Evolutionary conservation across 768 basidiomycete genomes (phyloP).

Genomic region (Terana coerulea): DNA sequence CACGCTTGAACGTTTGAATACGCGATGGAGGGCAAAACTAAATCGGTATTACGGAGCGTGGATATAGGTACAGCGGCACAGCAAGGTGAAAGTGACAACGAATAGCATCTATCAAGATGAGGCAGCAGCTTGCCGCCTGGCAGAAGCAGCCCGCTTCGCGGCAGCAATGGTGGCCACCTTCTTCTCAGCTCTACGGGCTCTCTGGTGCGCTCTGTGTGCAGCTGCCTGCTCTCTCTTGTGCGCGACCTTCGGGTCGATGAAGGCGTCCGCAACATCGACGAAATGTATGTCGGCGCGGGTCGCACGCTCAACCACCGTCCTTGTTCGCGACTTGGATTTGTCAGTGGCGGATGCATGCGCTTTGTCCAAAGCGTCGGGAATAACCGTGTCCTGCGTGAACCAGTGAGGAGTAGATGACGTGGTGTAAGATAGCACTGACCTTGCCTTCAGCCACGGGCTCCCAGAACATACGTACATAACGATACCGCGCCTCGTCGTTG

Average conservation of each 20-base stretch:
- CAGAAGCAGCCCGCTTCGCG: background rate
- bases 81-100: background rate
- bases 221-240: conserved; percentile 46
- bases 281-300: conserved; percentile 61
- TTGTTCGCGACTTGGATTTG: too few species aligned
- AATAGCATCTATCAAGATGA: background rate
- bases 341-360: background rate
- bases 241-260: conserved; percentile 54
- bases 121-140: background rate
- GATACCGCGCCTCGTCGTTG: conserved; percentile 52
- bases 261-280: conserved; percentile 71
- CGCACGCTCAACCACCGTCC: conserved; percentile 23
- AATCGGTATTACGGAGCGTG: background rate
- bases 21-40: background rate
- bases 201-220: conserved; percentile 35
- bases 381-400: conserved; percentile 51
- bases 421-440: conserved; percentile 36
- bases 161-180: background rate
- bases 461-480: conserved; percentile 75
- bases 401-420: background rate
- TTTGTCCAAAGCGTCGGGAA: conserved; percentile 36
- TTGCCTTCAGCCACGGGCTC: conserved; percentile 70
- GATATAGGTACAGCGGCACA: conserved; percentile 1
- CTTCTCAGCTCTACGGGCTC: background rate
- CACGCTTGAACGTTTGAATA: background rate